A percentile compares a stretch with the other conserved stretches of the same genome.
Conservation (phyloP, 2,329 filamentous ascomycete genomes). For the Albifimbria verrucaria region DNA sequence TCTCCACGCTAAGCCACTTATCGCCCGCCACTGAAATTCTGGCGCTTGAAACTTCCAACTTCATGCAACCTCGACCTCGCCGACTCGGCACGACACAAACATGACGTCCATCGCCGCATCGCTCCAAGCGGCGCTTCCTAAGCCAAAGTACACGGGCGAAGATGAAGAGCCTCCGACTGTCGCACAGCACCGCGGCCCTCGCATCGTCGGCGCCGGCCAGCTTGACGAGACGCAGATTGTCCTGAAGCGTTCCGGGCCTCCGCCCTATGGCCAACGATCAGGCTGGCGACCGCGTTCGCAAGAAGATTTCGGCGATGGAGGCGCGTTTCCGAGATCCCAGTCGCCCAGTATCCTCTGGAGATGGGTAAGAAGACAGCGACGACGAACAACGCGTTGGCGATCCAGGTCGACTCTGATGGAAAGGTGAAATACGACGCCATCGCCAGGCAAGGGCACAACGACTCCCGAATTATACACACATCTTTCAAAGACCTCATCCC, state of each 20-base stretch:
- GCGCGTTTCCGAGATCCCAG: constrained; percentile 88
- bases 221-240: constrained; percentile 85
- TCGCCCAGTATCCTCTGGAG: constrained; percentile 92
- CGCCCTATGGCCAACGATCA: constrained; percentile 79
- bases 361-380: constrained; percentile 80
- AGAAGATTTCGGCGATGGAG: constrained; percentile 94
- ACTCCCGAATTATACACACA: constrained; percentile 82
- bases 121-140: constrained; percentile 76
- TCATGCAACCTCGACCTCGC: constrained; percentile 14
- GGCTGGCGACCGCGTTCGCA: constrained; percentile 87
- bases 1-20: constrained; percentile 24
- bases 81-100: constrained; percentile 9
- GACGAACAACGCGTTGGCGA: constrained; percentile 81
- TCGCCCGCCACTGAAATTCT: constrained; percentile 29
- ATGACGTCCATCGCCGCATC: constrained; percentile 70
- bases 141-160: constrained; percentile 87
- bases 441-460: constrained; percentile 81
- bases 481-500: constrained; percentile 98
- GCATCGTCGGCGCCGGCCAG: constrained; percentile 75
- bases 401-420: constrained; percentile 86
- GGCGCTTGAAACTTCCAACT: constrained; percentile 11
- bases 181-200: constrained; percentile 72
- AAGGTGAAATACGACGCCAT: constrained; percentile 97
- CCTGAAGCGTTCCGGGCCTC: constrained; percentile 77
- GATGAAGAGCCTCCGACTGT: constrained; percentile 75